Evolutionary conservation across 257 asterid genomes (phyloP).

Genomic region (Petunia axillaris): DNA sequence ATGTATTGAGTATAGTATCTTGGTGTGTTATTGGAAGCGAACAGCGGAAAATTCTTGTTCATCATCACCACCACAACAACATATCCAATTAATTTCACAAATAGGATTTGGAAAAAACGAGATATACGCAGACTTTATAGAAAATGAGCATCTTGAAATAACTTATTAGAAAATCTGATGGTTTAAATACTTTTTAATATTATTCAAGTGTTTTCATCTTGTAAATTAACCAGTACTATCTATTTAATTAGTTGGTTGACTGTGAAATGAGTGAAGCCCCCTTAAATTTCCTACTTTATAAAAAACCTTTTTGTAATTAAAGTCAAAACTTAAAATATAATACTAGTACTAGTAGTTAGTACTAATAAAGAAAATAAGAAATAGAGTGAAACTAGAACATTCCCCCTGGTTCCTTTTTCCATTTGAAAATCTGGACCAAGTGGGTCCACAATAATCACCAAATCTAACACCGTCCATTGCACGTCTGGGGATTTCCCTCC

Average conservation of each 20-base stretch:
- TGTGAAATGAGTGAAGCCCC: not conserved
- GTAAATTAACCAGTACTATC: constrained; percentile 6
- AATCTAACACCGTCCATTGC: constrained; percentile 15
- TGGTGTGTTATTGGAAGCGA: too few species aligned
- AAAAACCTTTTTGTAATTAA: not conserved
- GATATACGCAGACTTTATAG: too few species aligned
- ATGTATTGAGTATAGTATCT: too few species aligned
- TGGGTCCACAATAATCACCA: not conserved
- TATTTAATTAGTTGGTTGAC: not conserved
- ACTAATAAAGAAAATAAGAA: not conserved
- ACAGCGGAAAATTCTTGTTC: too few species aligned
- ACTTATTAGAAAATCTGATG: too few species aligned
- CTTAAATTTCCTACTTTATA: not conserved
- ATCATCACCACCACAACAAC: too few species aligned
- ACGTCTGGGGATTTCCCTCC: constrained; percentile 10
- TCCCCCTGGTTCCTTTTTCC: not conserved
- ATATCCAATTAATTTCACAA: too few species aligned
- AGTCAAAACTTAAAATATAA: not conserved
- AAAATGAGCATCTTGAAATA: too few species aligned
- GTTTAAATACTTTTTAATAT: too few species aligned
- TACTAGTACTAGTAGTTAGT: too few species aligned
- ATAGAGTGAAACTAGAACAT: not conserved
- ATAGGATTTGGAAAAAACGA: too few species aligned
- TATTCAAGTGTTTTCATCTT: too few species aligned
- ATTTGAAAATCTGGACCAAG: not conserved